A percentile compares a stretch with the other conserved stretches of the same genome.
phyloP scores from a whole-genome alignment of 176 grass and related monocot species.

The Lolium multiflorum region DNA sequence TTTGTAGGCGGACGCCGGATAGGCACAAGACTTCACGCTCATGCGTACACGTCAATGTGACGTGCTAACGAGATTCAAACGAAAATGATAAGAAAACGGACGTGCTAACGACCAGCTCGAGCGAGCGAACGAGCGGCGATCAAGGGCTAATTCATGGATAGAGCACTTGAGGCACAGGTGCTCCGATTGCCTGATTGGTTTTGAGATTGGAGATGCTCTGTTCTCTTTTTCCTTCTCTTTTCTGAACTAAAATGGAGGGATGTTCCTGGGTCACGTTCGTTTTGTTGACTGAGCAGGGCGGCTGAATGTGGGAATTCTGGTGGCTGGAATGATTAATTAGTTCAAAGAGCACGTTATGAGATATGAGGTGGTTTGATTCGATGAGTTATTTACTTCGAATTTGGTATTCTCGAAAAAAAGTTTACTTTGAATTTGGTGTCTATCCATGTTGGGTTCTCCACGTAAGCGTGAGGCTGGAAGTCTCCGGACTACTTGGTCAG shows the following conservation, averaged over 20 bases:
- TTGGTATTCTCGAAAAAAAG: too few species aligned
- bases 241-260: background rate
- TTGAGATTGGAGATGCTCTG: background rate
- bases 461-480: conserved; percentile 41
- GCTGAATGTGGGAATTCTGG: background rate
- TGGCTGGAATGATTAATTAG: background rate
- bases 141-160: background rate
- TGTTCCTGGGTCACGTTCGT: too few species aligned
- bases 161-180: background rate
- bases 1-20: conserved; percentile 31
- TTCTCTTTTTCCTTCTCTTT: too few species aligned
- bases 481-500: background rate
- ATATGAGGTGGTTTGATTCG: background rate
- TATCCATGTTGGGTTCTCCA: conserved; percentile 14
- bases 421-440: background rate
- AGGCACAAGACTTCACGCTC: background rate
- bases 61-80: conserved; percentile 25
- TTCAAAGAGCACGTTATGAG: background rate
- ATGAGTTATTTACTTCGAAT: background rate
- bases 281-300: too few species aligned
- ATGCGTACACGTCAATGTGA: conserved; percentile 41
- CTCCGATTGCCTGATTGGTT: background rate
- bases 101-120: conserved; percentile 34
- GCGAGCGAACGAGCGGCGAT: background rate
- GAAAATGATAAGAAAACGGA: background rate